A percentile compares a stretch with the other conserved stretches of the same genome.
Evolutionary conservation across 2,329 filamentous ascomycete genomes (phyloP).

Genomic region (Pseudogymnoascus sp.): DNA sequence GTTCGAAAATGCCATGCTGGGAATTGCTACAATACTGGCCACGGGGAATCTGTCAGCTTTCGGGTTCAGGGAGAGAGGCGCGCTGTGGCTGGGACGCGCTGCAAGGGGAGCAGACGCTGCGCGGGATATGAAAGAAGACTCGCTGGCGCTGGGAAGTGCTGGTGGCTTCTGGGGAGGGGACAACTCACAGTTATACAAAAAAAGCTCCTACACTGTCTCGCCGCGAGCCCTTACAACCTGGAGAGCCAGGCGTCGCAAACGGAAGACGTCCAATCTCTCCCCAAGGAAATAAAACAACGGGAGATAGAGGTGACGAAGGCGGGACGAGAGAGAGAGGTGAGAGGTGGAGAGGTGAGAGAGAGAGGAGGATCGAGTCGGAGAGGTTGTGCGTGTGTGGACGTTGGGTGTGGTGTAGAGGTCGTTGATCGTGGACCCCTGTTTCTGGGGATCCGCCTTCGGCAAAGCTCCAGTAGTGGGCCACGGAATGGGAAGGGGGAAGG

Average conservation of each 20-base stretch:
- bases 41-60: slow-evolving; percentile 16
- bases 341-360: background rate
- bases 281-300: slow-evolving; percentile 1
- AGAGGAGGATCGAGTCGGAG: background rate
- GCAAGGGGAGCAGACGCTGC: background rate
- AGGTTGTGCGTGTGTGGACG: slow-evolving; percentile 5
- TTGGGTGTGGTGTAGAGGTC: slow-evolving; percentile 7
- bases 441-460: slow-evolving; percentile 6
- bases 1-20: slow-evolving; percentile 55
- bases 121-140: background rate
- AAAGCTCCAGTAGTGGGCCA: slow-evolving; percentile 3
- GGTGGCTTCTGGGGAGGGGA: background rate
- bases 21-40: slow-evolving; percentile 23
- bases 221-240: slow-evolving; percentile 6
- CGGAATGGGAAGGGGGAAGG: background rate
- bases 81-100: slow-evolving; percentile 17
- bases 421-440: slow-evolving; percentile 7
- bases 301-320: background rate
- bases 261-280: slow-evolving; percentile 3
- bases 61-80: background rate
- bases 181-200: slow-evolving; percentile 7
- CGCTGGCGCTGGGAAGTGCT: background rate
- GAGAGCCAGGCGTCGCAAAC: slow-evolving; percentile 7
- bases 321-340: background rate
- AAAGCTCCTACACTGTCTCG: slow-evolving; percentile 4